Evolutionary conservation across 2,329 filamentous ascomycete species (phyloP).

Genomic region (Fonsecaea pedrosoi): DNA sequence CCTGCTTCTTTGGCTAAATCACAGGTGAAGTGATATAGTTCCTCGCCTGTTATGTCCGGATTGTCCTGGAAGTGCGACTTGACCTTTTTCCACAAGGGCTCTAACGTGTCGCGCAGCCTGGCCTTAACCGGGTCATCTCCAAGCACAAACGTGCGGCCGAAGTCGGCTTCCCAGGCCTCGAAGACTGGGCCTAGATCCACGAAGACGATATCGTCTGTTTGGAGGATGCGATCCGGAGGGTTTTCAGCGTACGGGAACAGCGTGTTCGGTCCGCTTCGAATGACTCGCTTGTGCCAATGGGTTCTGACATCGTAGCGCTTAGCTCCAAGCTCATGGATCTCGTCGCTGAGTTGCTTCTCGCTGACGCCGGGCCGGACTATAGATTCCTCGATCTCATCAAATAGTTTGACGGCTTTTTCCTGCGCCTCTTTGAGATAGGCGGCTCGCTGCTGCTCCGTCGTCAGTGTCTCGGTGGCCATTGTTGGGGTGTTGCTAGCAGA

Average conservation of each 20-base stretch:
- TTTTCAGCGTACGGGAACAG: constrained; percentile 57
- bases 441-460: constrained; percentile 20
- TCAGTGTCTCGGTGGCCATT: constrained; percentile 1
- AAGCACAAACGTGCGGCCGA: constrained; percentile 61
- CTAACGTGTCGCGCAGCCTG: constrained; percentile 54
- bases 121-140: constrained; percentile 56
- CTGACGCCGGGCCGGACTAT: constrained; percentile 57
- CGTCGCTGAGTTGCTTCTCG: constrained; percentile 56
- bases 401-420: constrained; percentile 54
- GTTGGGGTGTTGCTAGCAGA: not conserved
- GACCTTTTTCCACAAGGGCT: constrained; percentile 56
- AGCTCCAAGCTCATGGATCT: constrained; percentile 55
- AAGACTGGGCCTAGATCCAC: constrained; percentile 62
- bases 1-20: constrained; percentile 49
- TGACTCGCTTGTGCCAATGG: constrained; percentile 62
- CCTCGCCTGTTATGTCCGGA: constrained; percentile 56
- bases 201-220: constrained; percentile 59
- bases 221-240: constrained; percentile 57
- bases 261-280: constrained; percentile 60
- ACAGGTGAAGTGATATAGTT: constrained; percentile 56
- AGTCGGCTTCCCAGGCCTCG: constrained; percentile 61
- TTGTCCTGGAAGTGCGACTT: constrained; percentile 50
- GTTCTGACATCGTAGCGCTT: constrained; percentile 54
- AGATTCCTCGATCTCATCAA: constrained; percentile 55
- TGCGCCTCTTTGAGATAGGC: constrained; percentile 53